Evolutionary conservation across 129 eudicot genomes (phyloP).

Genomic region (Flaveria robusta): DNA sequence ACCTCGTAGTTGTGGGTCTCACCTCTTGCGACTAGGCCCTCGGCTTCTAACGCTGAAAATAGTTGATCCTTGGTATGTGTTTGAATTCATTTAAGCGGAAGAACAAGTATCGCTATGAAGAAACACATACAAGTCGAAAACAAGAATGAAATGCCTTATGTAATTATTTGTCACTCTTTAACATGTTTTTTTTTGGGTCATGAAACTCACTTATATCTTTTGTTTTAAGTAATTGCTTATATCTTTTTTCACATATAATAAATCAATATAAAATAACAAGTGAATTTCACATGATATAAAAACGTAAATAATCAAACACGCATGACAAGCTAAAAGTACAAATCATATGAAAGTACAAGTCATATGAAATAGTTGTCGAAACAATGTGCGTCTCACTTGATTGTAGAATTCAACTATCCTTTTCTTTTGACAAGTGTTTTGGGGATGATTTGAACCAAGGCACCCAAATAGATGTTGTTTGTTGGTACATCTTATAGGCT

Average conservation of each 20-base stretch:
- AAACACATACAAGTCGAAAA: not conserved
- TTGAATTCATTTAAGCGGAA: no score
- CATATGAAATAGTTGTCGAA: slow-evolving; percentile 13
- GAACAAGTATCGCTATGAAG: not conserved
- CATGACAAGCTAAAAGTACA: slow-evolving; percentile 6
- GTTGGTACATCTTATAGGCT: slow-evolving; percentile 65
- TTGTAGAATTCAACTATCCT: slow-evolving; percentile 13
- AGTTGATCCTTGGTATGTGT: no score
- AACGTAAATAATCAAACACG: not conserved
- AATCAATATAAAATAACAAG: not conserved
- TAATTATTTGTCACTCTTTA: no score
- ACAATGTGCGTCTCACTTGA: slow-evolving; percentile 16
- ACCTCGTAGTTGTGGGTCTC: no score
- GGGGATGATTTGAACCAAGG: slow-evolving; percentile 79
- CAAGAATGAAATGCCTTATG: not conserved
- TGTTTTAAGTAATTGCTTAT: no score
- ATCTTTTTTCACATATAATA: not conserved
- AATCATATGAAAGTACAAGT: not conserved
- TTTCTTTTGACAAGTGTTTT: slow-evolving; percentile 22
- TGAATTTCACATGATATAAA: slow-evolving; percentile 4
- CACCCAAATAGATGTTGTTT: slow-evolving; percentile 81
- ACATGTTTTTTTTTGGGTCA: no score
- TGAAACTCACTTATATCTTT: no score
- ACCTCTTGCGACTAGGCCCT: no score
- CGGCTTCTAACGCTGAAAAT: no score